phyloP scores from a whole-genome alignment of 495 filamentous ascomycete genomes.

The Aspergillus carlsbadensis region DNA sequence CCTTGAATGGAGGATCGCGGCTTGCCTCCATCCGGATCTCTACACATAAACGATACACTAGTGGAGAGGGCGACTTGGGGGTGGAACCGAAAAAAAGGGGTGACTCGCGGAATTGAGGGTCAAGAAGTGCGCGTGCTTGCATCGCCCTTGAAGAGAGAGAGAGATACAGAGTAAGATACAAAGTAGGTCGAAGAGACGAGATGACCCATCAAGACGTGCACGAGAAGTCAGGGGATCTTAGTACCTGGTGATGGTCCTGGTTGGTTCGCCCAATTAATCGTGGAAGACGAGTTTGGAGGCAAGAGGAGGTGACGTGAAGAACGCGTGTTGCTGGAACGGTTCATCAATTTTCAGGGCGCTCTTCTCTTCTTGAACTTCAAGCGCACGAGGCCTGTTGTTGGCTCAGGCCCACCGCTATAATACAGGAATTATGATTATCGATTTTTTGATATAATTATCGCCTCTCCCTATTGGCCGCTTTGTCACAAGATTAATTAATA shows the following conservation, averaged over 20 bases:
- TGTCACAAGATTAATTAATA: conserved; percentile 4
- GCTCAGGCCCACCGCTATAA: conserved; percentile 3
- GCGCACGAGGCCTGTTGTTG: background rate
- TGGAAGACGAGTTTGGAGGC: background rate
- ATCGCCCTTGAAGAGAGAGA: no score
- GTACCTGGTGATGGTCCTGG: no score
- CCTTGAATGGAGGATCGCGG: background rate
- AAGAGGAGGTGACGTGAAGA: conserved; percentile 3
- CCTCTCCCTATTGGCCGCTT: background rate
- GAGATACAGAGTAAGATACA: background rate
- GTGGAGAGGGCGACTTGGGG: conserved; percentile 2
- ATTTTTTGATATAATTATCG: conserved; percentile 9
- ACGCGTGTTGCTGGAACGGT: conserved; percentile 6
- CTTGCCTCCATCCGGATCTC: conserved; percentile 8
- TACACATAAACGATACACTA: conserved; percentile 6
- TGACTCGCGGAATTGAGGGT: no score
- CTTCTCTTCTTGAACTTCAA: background rate
- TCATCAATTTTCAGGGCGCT: background rate
- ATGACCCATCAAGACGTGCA: no score
- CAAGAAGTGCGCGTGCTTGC: no score
- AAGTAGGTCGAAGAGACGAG: no score
- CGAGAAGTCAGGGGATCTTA: no score
- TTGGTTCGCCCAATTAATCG: no score
- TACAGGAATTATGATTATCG: conserved; percentile 6
- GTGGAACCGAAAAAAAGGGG: conserved; percentile 1